Conservation (phyloP, 108 stramenopile species). For the Schizochytrium sp. region DNA sequence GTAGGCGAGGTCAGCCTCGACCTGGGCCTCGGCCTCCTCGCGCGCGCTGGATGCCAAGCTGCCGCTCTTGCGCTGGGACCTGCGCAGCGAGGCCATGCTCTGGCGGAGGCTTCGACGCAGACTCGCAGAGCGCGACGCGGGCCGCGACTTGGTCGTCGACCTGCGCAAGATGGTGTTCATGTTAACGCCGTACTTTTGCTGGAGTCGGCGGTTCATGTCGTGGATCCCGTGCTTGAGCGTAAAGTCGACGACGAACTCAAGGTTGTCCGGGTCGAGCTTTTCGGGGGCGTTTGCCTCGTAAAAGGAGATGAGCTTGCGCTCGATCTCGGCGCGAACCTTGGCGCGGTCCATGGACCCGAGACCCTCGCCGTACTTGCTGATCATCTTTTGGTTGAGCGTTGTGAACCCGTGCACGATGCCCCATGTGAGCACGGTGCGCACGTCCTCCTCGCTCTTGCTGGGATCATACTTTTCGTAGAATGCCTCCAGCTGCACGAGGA, state of each 20-base stretch:
- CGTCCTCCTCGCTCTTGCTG: neutral
- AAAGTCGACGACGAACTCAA: neutral
- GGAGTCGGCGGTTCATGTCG: neutral
- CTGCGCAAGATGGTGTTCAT: conserved; percentile 9
- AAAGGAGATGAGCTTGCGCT: neutral
- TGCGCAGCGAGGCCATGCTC: neutral
- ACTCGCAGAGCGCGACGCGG: neutral
- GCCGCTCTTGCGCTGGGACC: neutral
- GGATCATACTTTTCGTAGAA: neutral
- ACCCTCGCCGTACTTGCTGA: neutral
- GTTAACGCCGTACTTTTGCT: neutral
- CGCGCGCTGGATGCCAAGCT: neutral
- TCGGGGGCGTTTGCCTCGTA: neutral
- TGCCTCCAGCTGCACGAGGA: neutral
- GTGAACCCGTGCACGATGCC: conserved; percentile 16
- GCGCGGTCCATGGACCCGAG: neutral
- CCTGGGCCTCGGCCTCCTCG: conserved; percentile 12
- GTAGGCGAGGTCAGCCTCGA: neutral
- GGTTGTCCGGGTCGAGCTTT: conserved; percentile 10
- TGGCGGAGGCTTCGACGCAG: neutral
- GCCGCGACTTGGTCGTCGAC: neutral
- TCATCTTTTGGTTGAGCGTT: neutral
- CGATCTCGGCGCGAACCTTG: neutral
- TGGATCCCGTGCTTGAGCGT: conserved; percentile 3
- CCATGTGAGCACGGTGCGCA: conserved; percentile 5